A percentile compares a stretch with the other conserved stretches of the same genome.
These are phyloP conservation scores for apple (Malus domestica) DNA, from an alignment of 306 rosid genomes.

Conservation along the genomic window ASM211411v1 NC_041794.1:20223501-20224000, in stretches of 20 bases:
- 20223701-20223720: background rate
- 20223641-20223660: background rate
- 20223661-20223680: background rate
- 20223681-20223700: background rate
- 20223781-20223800: no score
- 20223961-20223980: background rate
- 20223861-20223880: background rate
- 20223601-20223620: background rate
- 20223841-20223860: background rate
- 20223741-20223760: no score
- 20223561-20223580: no score
- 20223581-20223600: background rate
- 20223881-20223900: background rate
- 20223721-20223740: background rate
- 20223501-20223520: no score
- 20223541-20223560: no score
- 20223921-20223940: background rate
- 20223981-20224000: background rate
- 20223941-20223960: background rate
- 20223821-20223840: conserved; percentile 15
- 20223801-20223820: background rate
- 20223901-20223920: background rate
- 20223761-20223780: no score
- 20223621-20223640: no score
- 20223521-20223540: no score